Evolutionary conservation across 202 grass and related monocot species (phyloP), one percentile per base, ranked within the genome.

Genomic region (Schoenoplectus triqueter): DNA sequence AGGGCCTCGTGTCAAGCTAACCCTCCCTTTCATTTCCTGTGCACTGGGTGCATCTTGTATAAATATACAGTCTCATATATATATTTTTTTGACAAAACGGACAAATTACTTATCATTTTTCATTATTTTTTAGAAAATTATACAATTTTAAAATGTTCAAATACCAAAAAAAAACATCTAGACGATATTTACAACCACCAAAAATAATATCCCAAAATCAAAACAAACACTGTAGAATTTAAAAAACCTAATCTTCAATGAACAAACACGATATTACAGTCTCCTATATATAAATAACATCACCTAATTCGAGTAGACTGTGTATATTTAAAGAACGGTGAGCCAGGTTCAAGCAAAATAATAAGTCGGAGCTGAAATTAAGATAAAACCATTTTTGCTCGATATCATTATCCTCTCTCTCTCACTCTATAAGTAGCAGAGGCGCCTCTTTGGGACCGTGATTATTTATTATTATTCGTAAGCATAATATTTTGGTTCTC

Each of bases 371-470:
- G 50, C 22, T 77, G 20, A 59, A 54, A 17, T 78, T 78, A 78
- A 78, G 52, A 78, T n/a, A 78, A 78, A 78, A n/a, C 69, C 54
- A 61, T 73, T 49, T 15, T 15, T 71, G 13, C 42, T 69, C 0
- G n/a, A 13, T 31, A 5, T 10, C 6, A 10, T 10, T 41, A 31
- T 67, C 39, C 39, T 50, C 1, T 75, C 45, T 50, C 69, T 73
- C 69, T 73, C 69, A 13, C 73, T 77, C 51, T 57, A 55, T 77
- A 77, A 39, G 73, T 15, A 51, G 50, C 72, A 55, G 5, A 76
- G 19, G 10, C 1, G 4, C 52, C 46, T 50, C 9, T 22, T 48
- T 54, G 10, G 5, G 10, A 15, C 15, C 48, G 52, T 15, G 13
- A 59, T 59, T 15, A 49, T 19, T 65, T n/a, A 15, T 67, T 40